phyloP scores from a whole-genome alignment of 2,329 filamentous ascomycete species.

The Elsinoe necatrix region DNA sequence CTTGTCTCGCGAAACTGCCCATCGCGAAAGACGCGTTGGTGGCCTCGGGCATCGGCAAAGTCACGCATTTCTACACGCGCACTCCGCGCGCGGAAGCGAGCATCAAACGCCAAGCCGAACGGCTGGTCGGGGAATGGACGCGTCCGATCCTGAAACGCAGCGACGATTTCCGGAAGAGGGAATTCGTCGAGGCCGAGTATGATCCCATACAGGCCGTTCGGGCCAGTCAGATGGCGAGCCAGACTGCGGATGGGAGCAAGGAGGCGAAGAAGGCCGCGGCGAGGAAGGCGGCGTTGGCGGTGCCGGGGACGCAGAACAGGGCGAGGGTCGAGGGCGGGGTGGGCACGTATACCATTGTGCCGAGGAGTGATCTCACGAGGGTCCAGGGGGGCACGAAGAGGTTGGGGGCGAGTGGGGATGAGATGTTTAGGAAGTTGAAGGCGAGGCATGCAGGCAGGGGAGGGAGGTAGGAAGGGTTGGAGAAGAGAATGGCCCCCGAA shows the following conservation, averaged over 20 bases:
- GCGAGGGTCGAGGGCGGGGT: slow-evolving; percentile 52
- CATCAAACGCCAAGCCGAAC: slow-evolving; percentile 91
- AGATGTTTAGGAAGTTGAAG: slow-evolving; percentile 28
- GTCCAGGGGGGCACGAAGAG: slow-evolving; percentile 23
- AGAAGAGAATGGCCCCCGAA: no score
- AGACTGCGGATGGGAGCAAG: slow-evolving; percentile 29
- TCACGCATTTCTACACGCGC: slow-evolving; percentile 93
- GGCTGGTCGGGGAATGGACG: slow-evolving; percentile 91
- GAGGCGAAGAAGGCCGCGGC: slow-evolving; percentile 40
- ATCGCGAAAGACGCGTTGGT: slow-evolving; percentile 86
- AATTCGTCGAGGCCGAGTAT: slow-evolving; percentile 50
- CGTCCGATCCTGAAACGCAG: slow-evolving; percentile 87
- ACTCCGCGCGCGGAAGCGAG: slow-evolving; percentile 78
- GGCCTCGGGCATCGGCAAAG: slow-evolving; percentile 89
- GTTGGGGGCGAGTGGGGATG: slow-evolving; percentile 25
- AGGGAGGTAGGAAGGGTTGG: not conserved
- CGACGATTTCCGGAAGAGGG: slow-evolving; percentile 86
- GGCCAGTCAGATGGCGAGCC: slow-evolving; percentile 19
- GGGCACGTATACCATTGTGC: slow-evolving; percentile 54
- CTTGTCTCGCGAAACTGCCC: slow-evolving; percentile 67
- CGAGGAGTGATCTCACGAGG: slow-evolving; percentile 44
- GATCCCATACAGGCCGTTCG: slow-evolving; percentile 38
- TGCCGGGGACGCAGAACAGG: slow-evolving; percentile 47
- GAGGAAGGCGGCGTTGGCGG: slow-evolving; percentile 45
- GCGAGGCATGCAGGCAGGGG: slow-evolving; percentile 15